These are phyloP conservation scores for Acanthamoeba healyi DNA, from an alignment of 208 protist species.

Conservation along the genomic window DNA sequence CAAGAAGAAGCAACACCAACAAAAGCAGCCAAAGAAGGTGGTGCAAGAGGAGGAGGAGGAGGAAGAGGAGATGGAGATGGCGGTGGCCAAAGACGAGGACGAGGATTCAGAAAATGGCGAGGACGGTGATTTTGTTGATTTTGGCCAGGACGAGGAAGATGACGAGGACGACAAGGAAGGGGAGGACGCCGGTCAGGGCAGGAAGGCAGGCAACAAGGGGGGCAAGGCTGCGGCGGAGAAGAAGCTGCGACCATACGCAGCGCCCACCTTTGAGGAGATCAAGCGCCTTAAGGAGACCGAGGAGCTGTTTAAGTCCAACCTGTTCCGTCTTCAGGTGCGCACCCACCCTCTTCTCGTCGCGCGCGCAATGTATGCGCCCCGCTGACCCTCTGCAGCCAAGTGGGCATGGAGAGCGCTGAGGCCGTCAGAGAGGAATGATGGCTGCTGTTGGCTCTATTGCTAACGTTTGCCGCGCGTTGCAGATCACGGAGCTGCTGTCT, in stretches of 20 bases:
- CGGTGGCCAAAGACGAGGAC: background rate
- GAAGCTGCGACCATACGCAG: conserved; percentile 10
- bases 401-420: no score
- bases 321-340: conserved; percentile 69
- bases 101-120: background rate
- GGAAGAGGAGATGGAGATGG: background rate
- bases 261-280: conserved; percentile 62
- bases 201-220: background rate
- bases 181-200: no score
- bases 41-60: background rate
- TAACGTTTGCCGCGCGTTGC: background rate
- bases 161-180: conserved; percentile 49
- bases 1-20: background rate
- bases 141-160: conserved; percentile 9
- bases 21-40: background rate
- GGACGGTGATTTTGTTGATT: conserved; percentile 51
- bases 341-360: background rate
- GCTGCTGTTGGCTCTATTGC: background rate
- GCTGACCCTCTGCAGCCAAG: no score
- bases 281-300: conserved; percentile 65
- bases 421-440: background rate
- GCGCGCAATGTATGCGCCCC: background rate
- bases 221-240: background rate
- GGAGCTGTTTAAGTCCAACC: conserved; percentile 75
- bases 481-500: conserved; percentile 69